Base-by-base conservation (phyloP, 371 early-diverging fungal genomes). In the Neoconidiobolus thromboides region DNA sequence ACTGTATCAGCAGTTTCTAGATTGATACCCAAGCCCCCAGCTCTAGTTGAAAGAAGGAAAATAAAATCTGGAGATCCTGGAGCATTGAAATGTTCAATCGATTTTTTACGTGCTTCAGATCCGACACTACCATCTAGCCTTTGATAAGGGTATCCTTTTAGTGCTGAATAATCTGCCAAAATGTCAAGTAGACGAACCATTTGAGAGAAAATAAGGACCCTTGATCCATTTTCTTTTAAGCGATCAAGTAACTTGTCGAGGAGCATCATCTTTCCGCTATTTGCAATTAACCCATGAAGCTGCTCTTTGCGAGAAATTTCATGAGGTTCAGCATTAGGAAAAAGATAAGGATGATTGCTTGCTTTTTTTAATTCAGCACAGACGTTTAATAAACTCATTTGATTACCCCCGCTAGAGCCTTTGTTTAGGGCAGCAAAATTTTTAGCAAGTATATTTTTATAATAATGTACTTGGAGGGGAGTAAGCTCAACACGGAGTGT, bases 11-110 rank as follows among this genome's bases (percentile, higher is more conserved):
- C 99, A 0, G 96, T 93, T 41, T 88, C 92, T 47, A 99, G 71
- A 66, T 99, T 99, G 67, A 99, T 89, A 43, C 99, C 99, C 63
- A 99, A 81, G 9, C 99, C 99, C 53, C 99, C 99, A 9, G 98
- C 98, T 46, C 91, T 82, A 2, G 99, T 99, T 1, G 96, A 94
- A n/a, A 99, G 75, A 63, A 99, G 74, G 71, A 99, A 99, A 5
- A 86, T 86, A 76, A 99, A 99, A 76, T 98, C 93, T 48, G 85
- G 81, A 47, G 91, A 89, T 38, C 83, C 87, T 3, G 90, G 90
- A n/a, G 94, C 91, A 68, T 99, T 99, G 68, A 87, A 99, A 63
- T 91, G 96, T 61, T 98, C 99, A 64, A 99, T 98, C 0, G 93
- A 83, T 61, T 90, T 86, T 70, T 89, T 94, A 58, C 99, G 81